Conservation (phyloP, 2,329 filamentous ascomycete species). For the Colletotrichum australisinense region DNA sequence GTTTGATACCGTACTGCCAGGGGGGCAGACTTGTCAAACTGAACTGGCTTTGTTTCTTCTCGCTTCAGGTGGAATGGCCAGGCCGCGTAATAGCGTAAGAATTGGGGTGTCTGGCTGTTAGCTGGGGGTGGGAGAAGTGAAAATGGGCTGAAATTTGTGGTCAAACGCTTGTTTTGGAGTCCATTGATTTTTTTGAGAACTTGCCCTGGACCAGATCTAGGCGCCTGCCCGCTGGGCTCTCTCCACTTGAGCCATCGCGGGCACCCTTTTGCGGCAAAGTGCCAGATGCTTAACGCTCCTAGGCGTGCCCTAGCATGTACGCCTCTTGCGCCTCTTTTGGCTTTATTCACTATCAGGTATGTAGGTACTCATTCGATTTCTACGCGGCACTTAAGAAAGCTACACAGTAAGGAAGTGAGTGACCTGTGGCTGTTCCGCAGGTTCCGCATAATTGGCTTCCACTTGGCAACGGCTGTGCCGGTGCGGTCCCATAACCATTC, state of each 20-base stretch:
- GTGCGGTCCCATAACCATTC: neutral
- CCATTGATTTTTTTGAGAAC: conserved; percentile 7
- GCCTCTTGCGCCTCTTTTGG: neutral
- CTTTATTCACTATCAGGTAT: neutral
- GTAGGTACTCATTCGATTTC: neutral
- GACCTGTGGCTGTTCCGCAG: neutral
- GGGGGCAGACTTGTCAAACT: too few relatives aligned
- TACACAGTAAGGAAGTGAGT: too few relatives aligned
- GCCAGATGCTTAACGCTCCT: conserved; percentile 5
- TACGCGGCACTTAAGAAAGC: neutral
- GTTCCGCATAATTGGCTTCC: conserved; percentile 2
- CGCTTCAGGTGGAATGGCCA: conserved; percentile 1
- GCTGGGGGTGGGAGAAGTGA: neutral
- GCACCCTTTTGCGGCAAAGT: neutral
- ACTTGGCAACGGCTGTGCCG: conserved; percentile 27
- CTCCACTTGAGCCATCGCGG: conserved; percentile 15
- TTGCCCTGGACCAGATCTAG: neutral
- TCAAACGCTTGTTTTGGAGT: conserved; percentile 32
- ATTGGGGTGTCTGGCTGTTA: too few relatives aligned
- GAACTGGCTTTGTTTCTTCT: neutral
- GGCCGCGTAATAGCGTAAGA: conserved; percentile 25
- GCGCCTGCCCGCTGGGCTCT: conserved; percentile 12
- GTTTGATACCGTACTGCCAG: neutral
- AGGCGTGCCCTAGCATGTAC: conserved; percentile 13
- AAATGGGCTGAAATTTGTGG: conserved; percentile 20